Evolutionary conservation across 2,329 filamentous ascomycete species (phyloP).

Genomic region (Cladosporium sp.): DNA sequence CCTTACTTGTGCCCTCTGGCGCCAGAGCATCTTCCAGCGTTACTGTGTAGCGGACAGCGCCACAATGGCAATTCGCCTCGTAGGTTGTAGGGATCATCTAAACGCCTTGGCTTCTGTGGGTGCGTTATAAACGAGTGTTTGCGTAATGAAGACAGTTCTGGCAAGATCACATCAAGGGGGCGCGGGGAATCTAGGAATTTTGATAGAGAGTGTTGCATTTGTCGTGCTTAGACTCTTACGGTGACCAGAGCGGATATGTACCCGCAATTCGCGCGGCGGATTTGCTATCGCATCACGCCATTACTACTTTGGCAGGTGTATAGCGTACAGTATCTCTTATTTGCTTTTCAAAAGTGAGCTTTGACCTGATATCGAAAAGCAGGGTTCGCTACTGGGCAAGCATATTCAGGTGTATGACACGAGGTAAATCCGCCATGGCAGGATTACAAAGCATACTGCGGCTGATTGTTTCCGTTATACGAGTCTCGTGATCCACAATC

Average conservation of each 20-base stretch:
- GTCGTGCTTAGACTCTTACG: not conserved
- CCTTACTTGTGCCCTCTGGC: slow-evolving; percentile 21
- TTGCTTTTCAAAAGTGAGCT: not conserved
- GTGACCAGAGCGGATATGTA: not conserved
- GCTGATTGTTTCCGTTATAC: no score
- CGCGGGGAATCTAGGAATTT: not conserved
- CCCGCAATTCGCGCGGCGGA: not conserved
- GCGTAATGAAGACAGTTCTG: not conserved
- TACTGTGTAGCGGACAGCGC: slow-evolving; percentile 23
- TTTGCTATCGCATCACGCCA: not conserved
- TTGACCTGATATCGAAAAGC: not conserved
- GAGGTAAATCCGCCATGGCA: no score
- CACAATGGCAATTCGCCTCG: slow-evolving; percentile 30
- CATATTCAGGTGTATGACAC: no score
- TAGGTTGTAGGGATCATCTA: slow-evolving; percentile 23
- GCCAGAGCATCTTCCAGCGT: slow-evolving; percentile 24
- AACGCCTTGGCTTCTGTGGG: no score
- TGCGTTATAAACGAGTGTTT: not conserved
- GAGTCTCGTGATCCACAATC: no score
- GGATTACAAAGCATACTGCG: no score
- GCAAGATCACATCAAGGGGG: not conserved
- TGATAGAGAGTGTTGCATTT: not conserved
- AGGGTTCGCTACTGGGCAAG: no score
- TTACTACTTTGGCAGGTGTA: not conserved
- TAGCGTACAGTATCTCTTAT: not conserved